Percentiles rank a stretch among this genome's conserved stretches.
These are phyloP conservation scores for Fusarium albidum DNA, from an alignment of 2,329 filamentous ascomycete genomes.

Conservation along the genomic window DNA sequence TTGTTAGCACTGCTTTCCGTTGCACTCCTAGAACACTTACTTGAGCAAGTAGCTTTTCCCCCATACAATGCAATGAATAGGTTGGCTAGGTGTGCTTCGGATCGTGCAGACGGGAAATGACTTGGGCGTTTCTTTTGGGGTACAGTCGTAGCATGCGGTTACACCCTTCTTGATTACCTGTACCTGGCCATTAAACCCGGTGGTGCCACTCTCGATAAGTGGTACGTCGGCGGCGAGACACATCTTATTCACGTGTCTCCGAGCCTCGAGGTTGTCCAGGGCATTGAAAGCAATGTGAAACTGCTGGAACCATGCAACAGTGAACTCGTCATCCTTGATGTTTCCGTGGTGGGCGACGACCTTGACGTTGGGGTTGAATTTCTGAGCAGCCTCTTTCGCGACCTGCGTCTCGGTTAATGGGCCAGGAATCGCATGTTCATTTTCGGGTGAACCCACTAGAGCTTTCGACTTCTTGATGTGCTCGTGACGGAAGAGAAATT, in stretches of 20 bases:
- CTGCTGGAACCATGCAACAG: slow-evolving; percentile 83
- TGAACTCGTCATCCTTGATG: slow-evolving; percentile 90
- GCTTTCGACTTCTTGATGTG: slow-evolving; percentile 99
- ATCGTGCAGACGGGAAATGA: slow-evolving; percentile 97
- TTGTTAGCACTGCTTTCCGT: slow-evolving; percentile 1
- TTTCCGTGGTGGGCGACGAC: slow-evolving; percentile 92
- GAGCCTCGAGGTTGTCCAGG: slow-evolving; percentile 91
- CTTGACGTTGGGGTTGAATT: slow-evolving; percentile 88
- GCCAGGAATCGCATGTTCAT: slow-evolving; percentile 5
- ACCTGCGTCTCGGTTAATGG: slow-evolving; percentile 63
- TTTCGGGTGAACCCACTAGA: slow-evolving; percentile 64
- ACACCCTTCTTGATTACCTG: slow-evolving; percentile 93
- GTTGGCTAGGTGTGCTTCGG: slow-evolving; percentile 92
- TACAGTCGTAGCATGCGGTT: slow-evolving; percentile 97
- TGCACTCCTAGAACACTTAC: slow-evolving; percentile 44
- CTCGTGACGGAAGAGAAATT: slow-evolving; percentile 95
- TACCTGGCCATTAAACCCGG: slow-evolving; percentile 96
- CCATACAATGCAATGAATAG: slow-evolving; percentile 99
- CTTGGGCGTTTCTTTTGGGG: slow-evolving; percentile 87
- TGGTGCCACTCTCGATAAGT: slow-evolving; percentile 94
- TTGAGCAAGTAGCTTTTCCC: slow-evolving; percentile 95
- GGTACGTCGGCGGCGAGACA: slow-evolving; percentile 91
- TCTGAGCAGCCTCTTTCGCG: slow-evolving; percentile 88
- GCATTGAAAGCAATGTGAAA: slow-evolving; percentile 96
- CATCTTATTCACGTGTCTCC: slow-evolving; percentile 97